Evolutionary conservation across 805 yeast species (phyloP).

Genomic region (Teunomyces funiuensis): DNA sequence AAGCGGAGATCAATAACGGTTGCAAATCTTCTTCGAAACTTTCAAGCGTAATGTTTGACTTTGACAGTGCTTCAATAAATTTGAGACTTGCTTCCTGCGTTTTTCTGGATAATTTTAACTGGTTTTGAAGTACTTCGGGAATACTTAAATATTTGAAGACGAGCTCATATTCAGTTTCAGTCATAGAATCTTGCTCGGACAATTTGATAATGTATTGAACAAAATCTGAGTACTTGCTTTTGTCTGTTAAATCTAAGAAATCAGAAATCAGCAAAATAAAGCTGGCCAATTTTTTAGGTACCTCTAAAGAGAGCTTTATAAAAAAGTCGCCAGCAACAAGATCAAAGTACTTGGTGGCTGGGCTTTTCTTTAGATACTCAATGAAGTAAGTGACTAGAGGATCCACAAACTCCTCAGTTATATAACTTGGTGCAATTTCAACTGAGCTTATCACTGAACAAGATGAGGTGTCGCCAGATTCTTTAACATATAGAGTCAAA

Average conservation of each 20-base stretch:
- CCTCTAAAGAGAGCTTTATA: conserved; percentile 25
- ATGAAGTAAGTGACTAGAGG: conserved; percentile 19
- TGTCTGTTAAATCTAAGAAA: conserved; percentile 10
- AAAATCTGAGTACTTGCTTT: conserved; percentile 22
- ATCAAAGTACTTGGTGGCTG: conserved; percentile 24
- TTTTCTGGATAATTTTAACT: conserved; percentile 13
- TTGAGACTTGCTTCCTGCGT: conserved; percentile 11
- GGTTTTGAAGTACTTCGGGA: conserved; percentile 17
- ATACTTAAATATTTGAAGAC: conserved; percentile 19
- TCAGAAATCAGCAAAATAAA: conserved; percentile 6
- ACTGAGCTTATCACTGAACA: conserved; percentile 3
- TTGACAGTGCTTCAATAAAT: conserved; percentile 12
- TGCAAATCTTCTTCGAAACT: background rate
- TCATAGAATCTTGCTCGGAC: conserved; percentile 22
- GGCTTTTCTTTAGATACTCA: conserved; percentile 7
- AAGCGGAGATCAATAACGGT: background rate
- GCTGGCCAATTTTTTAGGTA: conserved; percentile 11
- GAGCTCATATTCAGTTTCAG: conserved; percentile 20
- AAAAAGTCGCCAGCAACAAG: conserved; percentile 36
- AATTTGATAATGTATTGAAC: conserved; percentile 29
- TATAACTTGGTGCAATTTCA: conserved; percentile 21
- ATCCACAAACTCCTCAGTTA: conserved; percentile 26
- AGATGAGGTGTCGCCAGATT: background rate
- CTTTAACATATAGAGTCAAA: conserved; percentile 7
- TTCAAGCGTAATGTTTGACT: background rate